phyloP scores from a whole-genome alignment of 495 filamentous ascomycete species.

The Xanthoparmelia taractica region DNA sequence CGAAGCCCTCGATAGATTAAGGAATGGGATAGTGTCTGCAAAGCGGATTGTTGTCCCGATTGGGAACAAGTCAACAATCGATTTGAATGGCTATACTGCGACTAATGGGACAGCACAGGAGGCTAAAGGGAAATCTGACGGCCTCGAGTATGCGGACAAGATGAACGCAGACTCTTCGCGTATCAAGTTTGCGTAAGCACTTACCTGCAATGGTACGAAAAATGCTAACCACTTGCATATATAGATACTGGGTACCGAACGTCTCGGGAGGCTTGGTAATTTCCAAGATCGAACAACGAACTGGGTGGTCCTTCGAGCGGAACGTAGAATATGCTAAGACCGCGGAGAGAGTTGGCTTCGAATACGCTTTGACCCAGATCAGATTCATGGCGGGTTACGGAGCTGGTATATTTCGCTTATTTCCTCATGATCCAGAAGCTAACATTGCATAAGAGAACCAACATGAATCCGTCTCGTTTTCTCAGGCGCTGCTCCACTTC shows the following conservation, averaged over 20 bases:
- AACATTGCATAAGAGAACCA: conserved; percentile 30
- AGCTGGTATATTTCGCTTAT: conserved; percentile 25
- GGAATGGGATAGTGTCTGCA: conserved; percentile 49
- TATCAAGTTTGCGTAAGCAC: conserved; percentile 30
- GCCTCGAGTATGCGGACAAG: conserved; percentile 26
- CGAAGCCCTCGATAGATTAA: conserved; percentile 50
- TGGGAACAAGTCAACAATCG: background rate
- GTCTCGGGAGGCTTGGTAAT: conserved; percentile 43
- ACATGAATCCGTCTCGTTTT: conserved; percentile 45
- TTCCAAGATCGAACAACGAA: conserved; percentile 41
- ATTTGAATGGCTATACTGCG: background rate
- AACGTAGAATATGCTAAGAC: conserved; percentile 40
- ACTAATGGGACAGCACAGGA: background rate
- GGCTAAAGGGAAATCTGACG: background rate
- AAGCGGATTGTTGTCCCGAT: conserved; percentile 52
- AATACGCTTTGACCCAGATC: conserved; percentile 43
- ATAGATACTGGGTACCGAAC: conserved; percentile 44
- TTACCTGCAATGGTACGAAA: background rate
- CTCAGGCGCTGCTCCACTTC: conserved; percentile 38
- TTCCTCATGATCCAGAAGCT: background rate
- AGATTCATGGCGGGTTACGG: conserved; percentile 44
- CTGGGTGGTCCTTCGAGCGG: conserved; percentile 38
- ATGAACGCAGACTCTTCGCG: conserved; percentile 28
- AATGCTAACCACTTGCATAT: conserved; percentile 1
- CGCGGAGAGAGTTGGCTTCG: conserved; percentile 40